These are phyloP conservation scores for Thelephora ganbajun DNA, from an alignment of 768 basidiomycete species.

Conservation along the genomic window DNA sequence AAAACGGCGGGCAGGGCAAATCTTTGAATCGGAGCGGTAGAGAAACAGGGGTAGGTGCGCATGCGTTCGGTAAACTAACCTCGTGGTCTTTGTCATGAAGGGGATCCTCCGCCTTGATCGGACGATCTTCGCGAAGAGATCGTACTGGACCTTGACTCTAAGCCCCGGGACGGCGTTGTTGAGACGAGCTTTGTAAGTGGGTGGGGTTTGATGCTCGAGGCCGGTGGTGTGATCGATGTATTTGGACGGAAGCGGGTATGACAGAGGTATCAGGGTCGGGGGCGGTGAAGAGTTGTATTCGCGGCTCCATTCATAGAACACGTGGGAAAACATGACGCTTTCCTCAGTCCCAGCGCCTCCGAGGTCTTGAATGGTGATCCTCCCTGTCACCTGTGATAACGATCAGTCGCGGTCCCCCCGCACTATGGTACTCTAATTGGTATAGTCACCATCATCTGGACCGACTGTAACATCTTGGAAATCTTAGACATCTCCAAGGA, in stretches of 20 bases:
- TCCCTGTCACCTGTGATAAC: background rate
- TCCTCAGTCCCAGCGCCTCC: background rate
- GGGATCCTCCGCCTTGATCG: constrained; percentile 8
- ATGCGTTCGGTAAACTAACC: constrained; percentile 4
- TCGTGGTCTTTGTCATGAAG: constrained; percentile 10
- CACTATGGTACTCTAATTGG: background rate
- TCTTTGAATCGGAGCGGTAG: too few species aligned
- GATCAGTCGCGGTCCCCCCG: background rate
- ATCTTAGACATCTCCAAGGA: background rate
- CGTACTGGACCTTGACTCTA: constrained; percentile 12
- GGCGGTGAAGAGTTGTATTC: background rate
- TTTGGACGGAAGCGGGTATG: background rate
- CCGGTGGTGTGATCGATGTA: background rate
- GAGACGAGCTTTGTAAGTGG: constrained; percentile 11
- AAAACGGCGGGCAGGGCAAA: too few species aligned
- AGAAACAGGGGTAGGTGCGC: too few species aligned
- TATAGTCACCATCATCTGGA: background rate
- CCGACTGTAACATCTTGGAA: background rate
- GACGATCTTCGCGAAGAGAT: constrained; percentile 10
- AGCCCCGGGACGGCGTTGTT: constrained; percentile 14
- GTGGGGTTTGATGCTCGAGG: constrained; percentile 9
- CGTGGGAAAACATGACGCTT: background rate
- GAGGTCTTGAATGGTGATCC: background rate
- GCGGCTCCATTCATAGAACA: background rate
- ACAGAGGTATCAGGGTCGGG: background rate